Percentiles rank a stretch among this genome's conserved stretches.
Evolutionary conservation across 2,329 filamentous ascomycete species (phyloP).

Genomic region (Arthrobotrys entomopaga): DNA sequence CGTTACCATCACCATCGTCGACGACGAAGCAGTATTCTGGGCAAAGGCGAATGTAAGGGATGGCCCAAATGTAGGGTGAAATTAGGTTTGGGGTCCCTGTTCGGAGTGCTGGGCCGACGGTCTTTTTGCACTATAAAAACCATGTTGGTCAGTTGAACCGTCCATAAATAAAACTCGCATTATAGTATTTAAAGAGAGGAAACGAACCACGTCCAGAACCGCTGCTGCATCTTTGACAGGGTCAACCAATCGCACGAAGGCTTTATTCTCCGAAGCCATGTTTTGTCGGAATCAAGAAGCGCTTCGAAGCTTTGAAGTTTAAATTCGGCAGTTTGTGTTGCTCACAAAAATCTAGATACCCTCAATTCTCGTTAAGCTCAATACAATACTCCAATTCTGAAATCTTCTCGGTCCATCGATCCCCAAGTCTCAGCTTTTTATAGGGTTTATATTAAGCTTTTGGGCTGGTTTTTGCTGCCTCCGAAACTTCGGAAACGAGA

Average conservation of each 20-base stretch:
- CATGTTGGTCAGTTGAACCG: conserved; percentile 4
- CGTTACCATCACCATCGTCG: conserved; percentile 60
- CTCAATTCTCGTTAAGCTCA: too few species aligned
- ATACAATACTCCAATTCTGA: too few species aligned
- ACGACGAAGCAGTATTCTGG: conserved; percentile 61
- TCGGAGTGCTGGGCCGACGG: conserved; percentile 52
- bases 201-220: conserved; percentile 49
- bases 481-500: too few species aligned
- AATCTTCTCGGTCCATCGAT: too few species aligned
- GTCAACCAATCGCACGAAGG: conserved; percentile 45
- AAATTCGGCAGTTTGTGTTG: conserved; percentile 2
- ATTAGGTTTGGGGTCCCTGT: conserved; percentile 40
- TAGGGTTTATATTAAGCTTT: too few species aligned
- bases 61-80: conserved; percentile 58
- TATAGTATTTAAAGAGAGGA: neutral
- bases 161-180: too few species aligned
- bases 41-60: conserved; percentile 60
- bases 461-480: too few species aligned
- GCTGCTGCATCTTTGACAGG: conserved; percentile 41
- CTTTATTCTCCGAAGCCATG: conserved; percentile 30
- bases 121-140: conserved; percentile 46
- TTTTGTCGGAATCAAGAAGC: neutral
- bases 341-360: neutral
- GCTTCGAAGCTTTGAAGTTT: neutral
- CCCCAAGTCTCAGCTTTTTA: too few species aligned